Base-by-base conservation (phyloP, 1,284 basidiomycete genomes). In the Pascua guehoae region DNA sequence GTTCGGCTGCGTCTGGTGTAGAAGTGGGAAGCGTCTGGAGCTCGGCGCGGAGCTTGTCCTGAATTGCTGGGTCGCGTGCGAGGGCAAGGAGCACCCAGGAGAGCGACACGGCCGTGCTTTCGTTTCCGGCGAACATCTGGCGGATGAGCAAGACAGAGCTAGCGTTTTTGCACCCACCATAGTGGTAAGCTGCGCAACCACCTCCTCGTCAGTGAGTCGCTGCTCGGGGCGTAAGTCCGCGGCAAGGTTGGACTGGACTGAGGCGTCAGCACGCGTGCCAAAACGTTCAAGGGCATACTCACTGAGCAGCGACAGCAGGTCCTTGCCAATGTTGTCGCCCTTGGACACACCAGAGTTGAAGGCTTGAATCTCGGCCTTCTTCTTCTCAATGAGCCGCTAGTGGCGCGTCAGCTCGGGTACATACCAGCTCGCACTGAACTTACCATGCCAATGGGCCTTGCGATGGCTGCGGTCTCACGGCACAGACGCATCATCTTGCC, bases 41-140 rank as follows among this genome's bases (percentile, higher is more conserved):
- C 47, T 86, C 85, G 11, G 73, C 73, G 5, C 87, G 81, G 2
- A 91, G 79, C 41, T 75, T 76, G n/a, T 69, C 63, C 70, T 91
- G 89, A 7, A 80, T 73, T 0, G 76, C 75, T 0, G 80, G 83
- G 51, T 83, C 68, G 32, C 77, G 79, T 0, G 86, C 80, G 12
- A 91, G 83, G 16, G 83, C 82, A 69, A 86, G 86, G 1, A 90
- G 76, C 54, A 82, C 83, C 88, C 88, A 92, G 2, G 86, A 83
- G 1, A 88, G 77, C 1, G 86, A 84, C 0, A 84, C 85, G 0
- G 83, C 83, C 0, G 85, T 87, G 0, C 90, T 91, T 70, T 91
- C 89, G 70, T 90, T 86, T 0, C 89, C 89, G 1, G 75, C 73
- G 1, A 74, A 58, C 61, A 75, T 71, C 71, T 73, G 53, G 11